These are phyloP conservation scores for Hemisphaericaspora lyxosophila DNA, from an alignment of 1,139 yeast species.

Conservation along the genomic window DNA sequence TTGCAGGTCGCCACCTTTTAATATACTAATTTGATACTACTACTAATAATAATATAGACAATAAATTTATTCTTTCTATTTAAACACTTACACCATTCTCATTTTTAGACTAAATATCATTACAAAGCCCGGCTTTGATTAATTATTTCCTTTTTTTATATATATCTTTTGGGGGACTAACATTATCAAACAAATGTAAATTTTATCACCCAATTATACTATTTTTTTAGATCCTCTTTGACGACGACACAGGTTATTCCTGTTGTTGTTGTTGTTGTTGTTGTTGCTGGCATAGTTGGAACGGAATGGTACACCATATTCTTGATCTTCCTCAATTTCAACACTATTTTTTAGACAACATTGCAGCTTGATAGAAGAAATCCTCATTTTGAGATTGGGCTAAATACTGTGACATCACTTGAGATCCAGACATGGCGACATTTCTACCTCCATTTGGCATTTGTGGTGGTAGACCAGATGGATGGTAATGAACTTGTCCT, in stretches of 20 bases:
- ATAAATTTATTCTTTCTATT: background rate
- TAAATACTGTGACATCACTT: slow-evolving; percentile 74
- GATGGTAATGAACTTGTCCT: slow-evolving; percentile 1
- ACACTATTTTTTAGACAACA: slow-evolving; percentile 12
- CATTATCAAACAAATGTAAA: too few relatives aligned
- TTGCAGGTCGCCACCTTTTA: too few relatives aligned
- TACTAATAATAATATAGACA: too few relatives aligned
- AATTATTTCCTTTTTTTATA: too few relatives aligned
- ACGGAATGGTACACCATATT: too few relatives aligned
- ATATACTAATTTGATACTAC: too few relatives aligned
- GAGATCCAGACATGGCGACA: slow-evolving; percentile 55
- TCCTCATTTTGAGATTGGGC: slow-evolving; percentile 69
- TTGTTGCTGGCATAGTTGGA: too few relatives aligned
- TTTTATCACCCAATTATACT: too few relatives aligned
- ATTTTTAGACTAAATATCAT: background rate
- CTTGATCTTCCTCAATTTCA: slow-evolving; percentile 13
- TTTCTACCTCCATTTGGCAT: background rate
- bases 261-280: too few relatives aligned
- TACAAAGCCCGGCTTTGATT: slow-evolving; percentile 8
- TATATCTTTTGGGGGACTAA: too few relatives aligned
- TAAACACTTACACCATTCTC: background rate
- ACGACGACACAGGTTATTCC: too few relatives aligned
- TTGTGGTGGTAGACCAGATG: slow-evolving; percentile 6
- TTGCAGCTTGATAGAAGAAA: slow-evolving; percentile 6
- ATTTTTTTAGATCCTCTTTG: too few relatives aligned